Base-by-base conservation (phyloP, 768 basidiomycete genomes). In the Boletus pseudopeckii region DNA sequence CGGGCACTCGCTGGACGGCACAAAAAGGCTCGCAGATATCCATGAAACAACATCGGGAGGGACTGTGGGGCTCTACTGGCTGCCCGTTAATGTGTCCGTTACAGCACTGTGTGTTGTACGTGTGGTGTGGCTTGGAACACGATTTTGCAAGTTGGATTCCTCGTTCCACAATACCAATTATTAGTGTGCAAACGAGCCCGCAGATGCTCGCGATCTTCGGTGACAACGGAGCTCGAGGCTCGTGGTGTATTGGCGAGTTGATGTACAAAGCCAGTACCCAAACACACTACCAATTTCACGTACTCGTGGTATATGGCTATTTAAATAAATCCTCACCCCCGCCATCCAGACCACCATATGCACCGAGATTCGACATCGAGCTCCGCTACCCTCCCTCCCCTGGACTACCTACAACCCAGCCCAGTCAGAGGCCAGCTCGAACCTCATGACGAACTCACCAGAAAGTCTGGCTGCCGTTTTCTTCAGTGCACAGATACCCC, bases 361-460 rank as follows among this genome's bases (percentile, higher is more conserved):
- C 56, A 28, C 38, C 58, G 45, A 46, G 60, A 64, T 43, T 63
- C 66, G 4, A 57, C 64, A 5, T 57, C 69, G 28, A 63, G 55
- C 43, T 55, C 69, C 46, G 30, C 33, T 48, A 54, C 57, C 39
- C 56, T 57, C 52, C 66, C 58, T 58, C 64, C 75, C 20, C 74
- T 83, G 53, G 79, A 85, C 62, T 80, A 85, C 60, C 77, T 80
- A 57, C 78, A 79, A 48, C 72, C 79, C 45, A 86, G 82, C 64
- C 85, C 87, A 20, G 82, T 89, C 46, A 78, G 87, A 67, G 87
- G 88, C 26, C 88, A 87, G 65, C 77, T 90, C 46, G 88, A 90
- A 64, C 80, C 83, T n/a, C 76, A 79, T 42, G 83, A 87, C 50
- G 70, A 72, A 13, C 50, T 57, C 60, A 67, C 80, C 10, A 76